Percentiles rank a stretch among this genome's conserved stretches.
These are phyloP conservation scores for Phytopythium sindhum DNA, from an alignment of 352 stramenopile genomes.

Conservation along the genomic window DNA sequence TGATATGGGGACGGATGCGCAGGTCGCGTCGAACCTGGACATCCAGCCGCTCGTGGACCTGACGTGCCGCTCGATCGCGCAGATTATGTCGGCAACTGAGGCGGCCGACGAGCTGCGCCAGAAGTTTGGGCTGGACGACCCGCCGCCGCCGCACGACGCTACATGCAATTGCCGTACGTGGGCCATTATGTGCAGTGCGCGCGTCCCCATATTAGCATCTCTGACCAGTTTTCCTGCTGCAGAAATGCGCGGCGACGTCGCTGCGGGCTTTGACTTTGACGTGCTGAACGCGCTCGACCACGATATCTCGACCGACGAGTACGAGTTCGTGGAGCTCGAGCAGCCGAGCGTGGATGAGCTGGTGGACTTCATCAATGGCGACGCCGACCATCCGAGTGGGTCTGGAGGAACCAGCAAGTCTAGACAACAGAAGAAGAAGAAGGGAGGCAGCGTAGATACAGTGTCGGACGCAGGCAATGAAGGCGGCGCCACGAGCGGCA, in stretches of 20 bases:
- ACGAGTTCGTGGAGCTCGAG: constrained; percentile 78
- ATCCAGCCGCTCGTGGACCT: constrained; percentile 80
- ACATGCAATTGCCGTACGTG: constrained; percentile 49
- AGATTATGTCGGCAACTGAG: constrained; percentile 83
- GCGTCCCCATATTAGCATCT: neutral
- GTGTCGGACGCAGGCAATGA: constrained; percentile 21
- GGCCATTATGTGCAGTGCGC: no score
- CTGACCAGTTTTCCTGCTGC: neutral
- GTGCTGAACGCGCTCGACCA: constrained; percentile 78
- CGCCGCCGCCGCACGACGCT: constrained; percentile 17
- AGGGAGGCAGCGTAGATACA: constrained; percentile 18
- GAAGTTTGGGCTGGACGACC: constrained; percentile 74
- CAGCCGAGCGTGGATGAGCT: constrained; percentile 80
- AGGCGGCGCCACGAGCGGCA: constrained; percentile 10
- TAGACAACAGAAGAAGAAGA: constrained; percentile 19
- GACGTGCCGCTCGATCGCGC: constrained; percentile 74
- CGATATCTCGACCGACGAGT: constrained; percentile 73
- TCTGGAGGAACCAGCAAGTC: constrained; percentile 13
- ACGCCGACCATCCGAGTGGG: constrained; percentile 13
- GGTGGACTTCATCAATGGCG: constrained; percentile 80
- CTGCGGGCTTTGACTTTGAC: constrained; percentile 65
- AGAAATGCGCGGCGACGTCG: constrained; percentile 56
- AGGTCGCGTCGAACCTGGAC: constrained; percentile 75
- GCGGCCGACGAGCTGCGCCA: constrained; percentile 71
- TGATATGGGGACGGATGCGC: neutral